Conservation (phyloP, 495 filamentous ascomycete genomes). For the Hamigera avellanea region DNA sequence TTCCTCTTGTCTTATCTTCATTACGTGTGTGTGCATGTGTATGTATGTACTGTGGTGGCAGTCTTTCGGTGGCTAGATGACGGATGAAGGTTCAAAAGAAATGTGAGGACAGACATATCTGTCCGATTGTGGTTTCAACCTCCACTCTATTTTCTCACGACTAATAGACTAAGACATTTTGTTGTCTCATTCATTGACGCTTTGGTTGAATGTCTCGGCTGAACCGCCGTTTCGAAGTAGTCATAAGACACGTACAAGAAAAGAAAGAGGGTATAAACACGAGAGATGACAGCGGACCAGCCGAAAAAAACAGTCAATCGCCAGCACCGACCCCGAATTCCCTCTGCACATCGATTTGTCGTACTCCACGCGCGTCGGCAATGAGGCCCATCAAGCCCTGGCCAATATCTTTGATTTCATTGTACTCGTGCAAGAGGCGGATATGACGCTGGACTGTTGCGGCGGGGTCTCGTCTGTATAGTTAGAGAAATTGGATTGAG, state of each 20-base stretch:
- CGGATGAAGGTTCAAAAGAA: too few relatives aligned
- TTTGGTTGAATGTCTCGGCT: too few relatives aligned
- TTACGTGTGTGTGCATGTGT: not conserved
- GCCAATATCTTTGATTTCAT: slow-evolving; percentile 65
- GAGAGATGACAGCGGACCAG: too few relatives aligned
- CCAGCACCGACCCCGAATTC: slow-evolving; percentile 36
- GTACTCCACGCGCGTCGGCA: slow-evolving; percentile 56
- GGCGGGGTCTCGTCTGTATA: slow-evolving; percentile 18
- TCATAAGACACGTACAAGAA: too few relatives aligned
- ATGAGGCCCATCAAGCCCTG: slow-evolving; percentile 64
- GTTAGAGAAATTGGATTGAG: not conserved
- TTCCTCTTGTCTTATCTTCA: not conserved
- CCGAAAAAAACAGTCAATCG: slow-evolving; percentile 16
- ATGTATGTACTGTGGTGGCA: not conserved
- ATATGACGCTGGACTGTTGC: slow-evolving; percentile 54
- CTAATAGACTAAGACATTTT: too few relatives aligned
- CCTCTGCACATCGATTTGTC: slow-evolving; percentile 49
- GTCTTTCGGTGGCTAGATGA: too few relatives aligned
- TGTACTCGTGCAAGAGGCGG: slow-evolving; percentile 59
- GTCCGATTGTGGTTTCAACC: too few relatives aligned
- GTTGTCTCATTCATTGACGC: too few relatives aligned
- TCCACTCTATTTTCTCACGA: too few relatives aligned
- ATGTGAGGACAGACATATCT: too few relatives aligned
- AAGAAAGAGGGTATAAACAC: too few relatives aligned
- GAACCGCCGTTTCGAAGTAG: too few relatives aligned